These are phyloP conservation scores for Dactylellina drechsleri DNA, from an alignment of 2,329 filamentous ascomycete species.

Conservation along the genomic window DNA sequence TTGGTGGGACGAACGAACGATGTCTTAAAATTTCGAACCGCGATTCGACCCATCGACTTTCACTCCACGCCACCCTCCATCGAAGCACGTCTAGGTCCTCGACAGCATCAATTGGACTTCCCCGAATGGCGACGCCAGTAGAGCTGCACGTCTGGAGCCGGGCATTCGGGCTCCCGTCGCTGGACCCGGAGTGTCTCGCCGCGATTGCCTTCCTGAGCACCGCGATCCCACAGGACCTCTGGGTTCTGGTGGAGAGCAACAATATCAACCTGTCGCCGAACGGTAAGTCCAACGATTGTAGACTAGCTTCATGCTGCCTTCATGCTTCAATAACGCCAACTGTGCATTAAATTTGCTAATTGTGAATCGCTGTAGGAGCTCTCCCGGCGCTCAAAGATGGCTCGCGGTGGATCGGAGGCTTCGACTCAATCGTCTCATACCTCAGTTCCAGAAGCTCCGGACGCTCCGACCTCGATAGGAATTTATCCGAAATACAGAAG, in stretches of 20 bases:
- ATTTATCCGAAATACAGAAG: slow-evolving; percentile 36
- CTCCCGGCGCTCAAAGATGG: slow-evolving; percentile 69
- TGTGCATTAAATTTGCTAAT: not conserved
- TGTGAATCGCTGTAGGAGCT: slow-evolving; percentile 63
- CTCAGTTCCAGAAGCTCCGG: slow-evolving; percentile 63
- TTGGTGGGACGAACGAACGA: slow-evolving; percentile 27
- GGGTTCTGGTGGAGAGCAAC: slow-evolving; percentile 78
- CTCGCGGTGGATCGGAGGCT: slow-evolving; percentile 70
- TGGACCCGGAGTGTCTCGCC: slow-evolving; percentile 90
- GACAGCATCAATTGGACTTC: not conserved
- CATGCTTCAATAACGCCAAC: slow-evolving; percentile 61
- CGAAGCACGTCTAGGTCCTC: slow-evolving; percentile 3
- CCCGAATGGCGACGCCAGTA: slow-evolving; percentile 60
- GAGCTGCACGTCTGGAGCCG: slow-evolving; percentile 91
- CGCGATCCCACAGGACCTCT: slow-evolving; percentile 70
- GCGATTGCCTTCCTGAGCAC: slow-evolving; percentile 79
- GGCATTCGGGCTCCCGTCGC: slow-evolving; percentile 86
- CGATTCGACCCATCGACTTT: slow-evolving; percentile 3
- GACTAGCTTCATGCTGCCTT: slow-evolving; percentile 8
- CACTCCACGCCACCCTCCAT: slow-evolving; percentile 3
- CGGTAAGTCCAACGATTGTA: slow-evolving; percentile 65
- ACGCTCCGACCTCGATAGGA: slow-evolving; percentile 44
- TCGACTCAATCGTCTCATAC: slow-evolving; percentile 70
- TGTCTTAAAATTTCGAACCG: slow-evolving; percentile 31
- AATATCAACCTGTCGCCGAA: slow-evolving; percentile 77